phyloP scores from a whole-genome alignment of 495 filamentous ascomycete species.

The Hypoxylon perforatum region DNA sequence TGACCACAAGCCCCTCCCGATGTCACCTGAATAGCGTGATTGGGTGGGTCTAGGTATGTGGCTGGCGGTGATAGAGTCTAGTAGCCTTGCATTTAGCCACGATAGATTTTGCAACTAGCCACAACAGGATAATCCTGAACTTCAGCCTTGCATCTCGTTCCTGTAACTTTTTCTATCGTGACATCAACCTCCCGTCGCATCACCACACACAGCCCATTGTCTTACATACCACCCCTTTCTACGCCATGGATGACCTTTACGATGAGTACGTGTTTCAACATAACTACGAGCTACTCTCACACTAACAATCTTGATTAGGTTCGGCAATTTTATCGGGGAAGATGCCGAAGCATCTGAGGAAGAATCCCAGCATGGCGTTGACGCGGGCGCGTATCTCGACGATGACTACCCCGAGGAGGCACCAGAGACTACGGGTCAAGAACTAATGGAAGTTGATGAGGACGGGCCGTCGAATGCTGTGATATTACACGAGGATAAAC shows the following conservation, averaged over 20 bases:
- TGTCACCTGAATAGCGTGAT: no score
- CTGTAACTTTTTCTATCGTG: conserved; percentile 44
- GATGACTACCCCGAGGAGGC: conserved; percentile 75
- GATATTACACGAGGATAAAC: conserved; percentile 97
- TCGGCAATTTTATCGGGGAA: conserved; percentile 96
- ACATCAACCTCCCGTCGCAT: conserved; percentile 29
- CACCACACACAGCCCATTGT: conserved; percentile 19
- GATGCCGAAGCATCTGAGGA: conserved; percentile 85
- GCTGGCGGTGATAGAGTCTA: no score
- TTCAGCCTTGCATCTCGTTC: conserved; percentile 41
- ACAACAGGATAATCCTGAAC: conserved; percentile 15
- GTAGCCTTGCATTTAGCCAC: conserved; percentile 30
- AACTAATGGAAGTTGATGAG: conserved; percentile 95
- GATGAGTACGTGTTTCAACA: conserved; percentile 70
- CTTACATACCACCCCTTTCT: conserved; percentile 9
- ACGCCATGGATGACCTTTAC: conserved; percentile 82
- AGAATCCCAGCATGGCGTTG: conserved; percentile 78
- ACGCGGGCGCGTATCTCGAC: conserved; percentile 81
- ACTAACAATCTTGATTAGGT: conserved; percentile 65
- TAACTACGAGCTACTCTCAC: not conserved
- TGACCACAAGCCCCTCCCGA: not conserved
- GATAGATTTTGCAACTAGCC: conserved; percentile 26
- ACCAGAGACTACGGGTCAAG: conserved; percentile 72
- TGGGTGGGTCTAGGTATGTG: no score
- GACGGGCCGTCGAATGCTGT: conserved; percentile 98